A percentile compares a stretch with the other conserved stretches of the same genome.
Evolutionary conservation across 106 monocot genomes (phyloP).

Genomic region (Apostasia ramifera): DNA sequence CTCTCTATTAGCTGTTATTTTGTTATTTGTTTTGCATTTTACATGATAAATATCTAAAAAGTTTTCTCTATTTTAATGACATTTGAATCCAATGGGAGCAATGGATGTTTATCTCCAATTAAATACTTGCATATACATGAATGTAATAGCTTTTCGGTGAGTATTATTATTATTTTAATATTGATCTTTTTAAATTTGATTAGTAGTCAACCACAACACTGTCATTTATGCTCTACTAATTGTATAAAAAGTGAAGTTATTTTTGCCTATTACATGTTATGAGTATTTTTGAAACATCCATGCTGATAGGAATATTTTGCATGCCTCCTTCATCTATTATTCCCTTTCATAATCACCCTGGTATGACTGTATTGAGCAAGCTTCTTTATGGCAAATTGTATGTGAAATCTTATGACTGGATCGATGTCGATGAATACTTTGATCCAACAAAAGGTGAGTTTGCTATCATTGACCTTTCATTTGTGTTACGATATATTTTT

Average conservation of each 20-base stretch:
- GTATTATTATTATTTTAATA: conserved; percentile 5
- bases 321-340: conserved; percentile 76
- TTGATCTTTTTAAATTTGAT: background rate
- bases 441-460: conserved; percentile 35
- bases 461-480: background rate
- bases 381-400: conserved; percentile 76
- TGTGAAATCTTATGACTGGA: conserved; percentile 89
- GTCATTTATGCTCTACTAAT: background rate
- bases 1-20: too few species aligned
- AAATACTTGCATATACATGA: conserved; percentile 67
- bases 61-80: too few species aligned
- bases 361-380: conserved; percentile 96
- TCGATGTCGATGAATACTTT: conserved; percentile 21
- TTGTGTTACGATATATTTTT: background rate
- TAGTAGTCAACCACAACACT: background rate
- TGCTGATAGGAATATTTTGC: conserved; percentile 89
- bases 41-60: too few species aligned
- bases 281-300: background rate
- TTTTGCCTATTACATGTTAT: background rate
- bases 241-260: background rate
- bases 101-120: conserved; percentile 37
- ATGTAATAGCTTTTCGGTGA: conserved; percentile 66
- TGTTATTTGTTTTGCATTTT: too few species aligned
- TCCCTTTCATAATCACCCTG: conserved; percentile 95
- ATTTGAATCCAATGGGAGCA: conserved; percentile 25